These are phyloP conservation scores for Lichtheimia corymbifera DNA, from an alignment of 371 early-diverging fungal species.

Conservation along the genomic window DNA sequence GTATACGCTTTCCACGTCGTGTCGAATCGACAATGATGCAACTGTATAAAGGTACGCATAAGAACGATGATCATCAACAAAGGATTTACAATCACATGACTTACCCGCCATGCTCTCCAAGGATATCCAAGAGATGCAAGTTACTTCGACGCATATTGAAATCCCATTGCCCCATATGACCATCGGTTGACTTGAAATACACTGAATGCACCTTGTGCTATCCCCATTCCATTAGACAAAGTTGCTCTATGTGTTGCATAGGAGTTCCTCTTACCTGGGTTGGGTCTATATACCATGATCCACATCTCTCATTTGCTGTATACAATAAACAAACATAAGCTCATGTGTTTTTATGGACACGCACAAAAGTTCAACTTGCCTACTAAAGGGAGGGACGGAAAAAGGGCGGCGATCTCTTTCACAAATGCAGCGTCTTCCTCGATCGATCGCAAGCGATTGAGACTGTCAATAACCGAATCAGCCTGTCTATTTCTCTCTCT, in stretches of 20 bases:
- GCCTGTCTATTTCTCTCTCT: no score
- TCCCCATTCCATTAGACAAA: background rate
- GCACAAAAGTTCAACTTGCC: constrained; percentile 34
- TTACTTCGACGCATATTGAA: constrained; percentile 81
- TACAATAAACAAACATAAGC: background rate
- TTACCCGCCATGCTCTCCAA: constrained; percentile 62
- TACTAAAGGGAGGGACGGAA: constrained; percentile 65
- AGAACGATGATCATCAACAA: background rate
- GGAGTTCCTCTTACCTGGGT: constrained; percentile 36
- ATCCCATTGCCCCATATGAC: constrained; percentile 83
- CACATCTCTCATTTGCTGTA: constrained; percentile 80
- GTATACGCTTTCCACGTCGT: constrained; percentile 79
- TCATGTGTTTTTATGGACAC: background rate
- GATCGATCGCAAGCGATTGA: constrained; percentile 81
- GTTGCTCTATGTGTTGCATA: background rate
- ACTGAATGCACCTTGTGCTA: constrained; percentile 64
- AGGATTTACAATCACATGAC: background rate
- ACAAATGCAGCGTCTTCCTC: constrained; percentile 78
- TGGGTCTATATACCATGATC: constrained; percentile 81
- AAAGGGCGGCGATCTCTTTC: constrained; percentile 46
- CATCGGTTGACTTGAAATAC: constrained; percentile 92
- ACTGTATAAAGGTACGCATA: constrained; percentile 20
- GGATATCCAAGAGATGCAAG: constrained; percentile 65
- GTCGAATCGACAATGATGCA: constrained; percentile 89
- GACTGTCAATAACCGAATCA: constrained; percentile 34